Base-by-base conservation (phyloP, 75 land plant species). In the Cunninghamia lanceolata region DNA sequence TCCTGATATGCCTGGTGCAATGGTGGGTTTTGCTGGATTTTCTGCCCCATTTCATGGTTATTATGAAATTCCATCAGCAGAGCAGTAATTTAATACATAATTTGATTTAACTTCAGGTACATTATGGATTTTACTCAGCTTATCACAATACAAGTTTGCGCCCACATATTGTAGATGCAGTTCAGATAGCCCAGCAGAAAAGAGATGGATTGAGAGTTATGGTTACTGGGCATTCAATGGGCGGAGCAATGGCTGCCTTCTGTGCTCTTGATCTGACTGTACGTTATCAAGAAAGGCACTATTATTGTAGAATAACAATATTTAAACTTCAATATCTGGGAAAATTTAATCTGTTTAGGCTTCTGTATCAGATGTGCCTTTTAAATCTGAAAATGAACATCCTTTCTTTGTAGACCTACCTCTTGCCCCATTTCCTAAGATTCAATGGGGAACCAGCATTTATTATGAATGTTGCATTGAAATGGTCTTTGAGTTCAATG, bases 151-250 rank as follows among this genome's bases (percentile, higher is more conserved):
- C 99, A 46, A 94, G 94, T 19, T 80, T 98, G 21, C 95, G 99
- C 36, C 91, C 93, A 81, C 89, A 90, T 21, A 71, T 98, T 84
- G 40, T 96, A 30, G 89, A 68, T 84, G 97, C 95, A 59, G 91
- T 96, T 87, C 82, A 93, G 84, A 87, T 25, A 50, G 90, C 93
- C 17, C 89, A 83, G 73, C 82, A 88, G 46, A 82, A 87, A 70
- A 92, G 91, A 86, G 93, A 94, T 63, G 89, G 91, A 25, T 78
- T 95, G 16, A 30, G 77, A 13, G 84, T 98, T 32, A 93, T 93
- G 36, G 93, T 95, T 56, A 95, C 95, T 34, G 99, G 99, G 19
- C 99, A 98, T 85, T 98, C 99, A 82, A 96, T 98, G 98, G 99
- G 99, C 83, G 99, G 99, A 28, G 99, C 99, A 56, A 92, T 98